Percentiles rank a stretch among this genome's conserved stretches.
phyloP scores from a whole-genome alignment of 139 green algal species.

The Axilococcus clingmanii region DNA sequence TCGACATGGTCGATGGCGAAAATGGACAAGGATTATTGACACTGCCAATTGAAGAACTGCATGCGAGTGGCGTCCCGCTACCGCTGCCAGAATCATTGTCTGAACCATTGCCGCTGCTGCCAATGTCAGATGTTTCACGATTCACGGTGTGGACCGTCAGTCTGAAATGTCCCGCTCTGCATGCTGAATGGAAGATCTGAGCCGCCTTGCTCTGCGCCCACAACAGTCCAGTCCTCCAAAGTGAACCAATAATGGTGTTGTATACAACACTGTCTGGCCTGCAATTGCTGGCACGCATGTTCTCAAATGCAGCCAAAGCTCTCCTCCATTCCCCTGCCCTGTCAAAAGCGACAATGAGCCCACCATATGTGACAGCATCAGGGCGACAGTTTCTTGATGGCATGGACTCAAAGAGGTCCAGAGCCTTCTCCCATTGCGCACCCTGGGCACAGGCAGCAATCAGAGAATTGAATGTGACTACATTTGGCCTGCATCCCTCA shows the following conservation, averaged over 20 bases:
- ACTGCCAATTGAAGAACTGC: too few relatives aligned
- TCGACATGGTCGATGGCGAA: background rate
- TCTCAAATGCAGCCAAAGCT: conserved; percentile 36
- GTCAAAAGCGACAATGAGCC: conserved; percentile 70
- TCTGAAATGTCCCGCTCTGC: conserved; percentile 25
- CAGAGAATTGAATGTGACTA: conserved; percentile 79
- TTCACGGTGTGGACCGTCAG: conserved; percentile 20
- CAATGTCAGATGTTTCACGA: too few relatives aligned
- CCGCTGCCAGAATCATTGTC: too few relatives aligned
- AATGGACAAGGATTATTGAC: background rate
- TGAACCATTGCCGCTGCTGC: too few relatives aligned
- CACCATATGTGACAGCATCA: conserved; percentile 80
- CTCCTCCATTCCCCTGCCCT: conserved; percentile 34
- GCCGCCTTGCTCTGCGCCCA: conserved; percentile 22
- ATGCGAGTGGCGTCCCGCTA: too few relatives aligned
- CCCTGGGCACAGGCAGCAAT: conserved; percentile 59
- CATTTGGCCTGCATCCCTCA: conserved; percentile 62
- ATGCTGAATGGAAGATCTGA: conserved; percentile 27
- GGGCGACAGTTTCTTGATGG: conserved; percentile 48
- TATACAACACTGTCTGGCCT: conserved; percentile 45
- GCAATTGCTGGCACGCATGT: conserved; percentile 30
- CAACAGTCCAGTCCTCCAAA: conserved; percentile 32
- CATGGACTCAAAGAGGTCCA: conserved; percentile 47
- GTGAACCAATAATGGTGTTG: conserved; percentile 30
- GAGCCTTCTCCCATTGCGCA: conserved; percentile 27